These are phyloP conservation scores for Diaporthe longicolla DNA, from an alignment of 2,329 filamentous ascomycete species.

Conservation along the genomic window DNA sequence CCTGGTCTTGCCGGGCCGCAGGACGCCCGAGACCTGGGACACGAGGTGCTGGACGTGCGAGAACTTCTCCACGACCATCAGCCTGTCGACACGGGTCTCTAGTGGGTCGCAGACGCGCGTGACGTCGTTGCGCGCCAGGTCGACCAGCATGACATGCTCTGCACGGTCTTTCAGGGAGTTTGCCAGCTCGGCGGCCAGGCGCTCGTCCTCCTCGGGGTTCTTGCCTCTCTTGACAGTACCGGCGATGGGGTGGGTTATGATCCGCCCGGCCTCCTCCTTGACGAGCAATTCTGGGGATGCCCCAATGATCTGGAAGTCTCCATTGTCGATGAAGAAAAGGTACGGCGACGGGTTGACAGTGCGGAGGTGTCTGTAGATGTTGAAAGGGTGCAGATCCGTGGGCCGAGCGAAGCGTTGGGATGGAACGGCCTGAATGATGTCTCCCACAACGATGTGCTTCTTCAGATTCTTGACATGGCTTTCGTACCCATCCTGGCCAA, in stretches of 20 bases:
- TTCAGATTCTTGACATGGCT: slow-evolving; percentile 88
- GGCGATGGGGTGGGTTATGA: slow-evolving; percentile 97
- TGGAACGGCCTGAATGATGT: slow-evolving; percentile 98
- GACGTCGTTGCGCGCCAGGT: slow-evolving; percentile 95
- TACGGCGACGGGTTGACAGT: slow-evolving; percentile 99
- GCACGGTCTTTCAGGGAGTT: slow-evolving; percentile 91
- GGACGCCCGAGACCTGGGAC: slow-evolving; percentile 92
- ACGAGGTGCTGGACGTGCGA: slow-evolving; percentile 98
- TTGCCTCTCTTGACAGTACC: slow-evolving; percentile 92
- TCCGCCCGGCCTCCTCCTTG: slow-evolving; percentile 86
- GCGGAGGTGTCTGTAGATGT: slow-evolving; percentile 95
- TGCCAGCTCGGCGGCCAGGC: slow-evolving; percentile 81
- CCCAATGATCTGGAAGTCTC: slow-evolving; percentile 93
- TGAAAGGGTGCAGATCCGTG: slow-evolving; percentile 94
- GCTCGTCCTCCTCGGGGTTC: slow-evolving; percentile 84
- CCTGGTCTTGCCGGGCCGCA: slow-evolving; percentile 85
- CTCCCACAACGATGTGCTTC: slow-evolving; percentile 89
- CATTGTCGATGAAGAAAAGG: slow-evolving; percentile 94
- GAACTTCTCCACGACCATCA: slow-evolving; percentile 96
- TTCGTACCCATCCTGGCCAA: slow-evolving; percentile 91
- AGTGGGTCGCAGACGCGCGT: slow-evolving; percentile 94
- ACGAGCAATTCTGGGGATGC: slow-evolving; percentile 95
- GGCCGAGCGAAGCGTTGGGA: slow-evolving; percentile 93
- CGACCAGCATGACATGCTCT: slow-evolving; percentile 98
- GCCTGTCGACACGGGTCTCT: slow-evolving; percentile 89